Percentiles rank a stretch among this genome's conserved stretches.
phyloP scores from a whole-genome alignment of 129 eudicot species.

The Flaveria robusta region DNA sequence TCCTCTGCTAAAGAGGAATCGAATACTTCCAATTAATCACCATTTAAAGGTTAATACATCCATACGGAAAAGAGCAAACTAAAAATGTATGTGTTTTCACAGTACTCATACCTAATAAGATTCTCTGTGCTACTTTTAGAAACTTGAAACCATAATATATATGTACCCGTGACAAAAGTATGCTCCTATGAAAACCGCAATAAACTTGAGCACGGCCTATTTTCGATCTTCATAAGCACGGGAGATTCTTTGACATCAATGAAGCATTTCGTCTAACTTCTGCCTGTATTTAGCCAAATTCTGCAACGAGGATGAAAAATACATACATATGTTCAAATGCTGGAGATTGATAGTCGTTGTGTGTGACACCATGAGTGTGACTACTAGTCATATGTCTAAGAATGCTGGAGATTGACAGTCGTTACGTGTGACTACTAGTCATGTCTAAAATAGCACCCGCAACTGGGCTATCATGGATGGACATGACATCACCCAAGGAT shows the following conservation, averaged over 20 bases:
- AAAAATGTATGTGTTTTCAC: too few relatives aligned
- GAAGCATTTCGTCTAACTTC: slow-evolving; percentile 76
- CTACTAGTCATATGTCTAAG: too few relatives aligned
- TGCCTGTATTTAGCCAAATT: slow-evolving; percentile 88
- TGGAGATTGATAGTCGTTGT: too few relatives aligned
- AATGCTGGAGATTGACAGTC: too few relatives aligned
- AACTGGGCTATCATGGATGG: not conserved
- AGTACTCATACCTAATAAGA: not conserved
- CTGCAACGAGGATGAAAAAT: slow-evolving; percentile 47
- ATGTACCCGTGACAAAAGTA: not conserved
- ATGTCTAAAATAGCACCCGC: not conserved
- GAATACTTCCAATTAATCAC: too few relatives aligned
- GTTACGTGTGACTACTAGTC: too few relatives aligned
- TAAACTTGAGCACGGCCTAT: not conserved
- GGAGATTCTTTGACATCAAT: slow-evolving; percentile 31
- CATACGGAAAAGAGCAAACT: too few relatives aligned
- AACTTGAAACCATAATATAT: slow-evolving; percentile 15
- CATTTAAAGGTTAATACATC: too few relatives aligned
- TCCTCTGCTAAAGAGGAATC: too few relatives aligned
- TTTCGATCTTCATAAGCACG: not conserved
- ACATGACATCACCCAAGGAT: too few relatives aligned
- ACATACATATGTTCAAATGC: not conserved
- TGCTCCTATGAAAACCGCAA: slow-evolving; percentile 13
- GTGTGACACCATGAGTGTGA: too few relatives aligned
- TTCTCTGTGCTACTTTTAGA: not conserved